Evolutionary conservation across 106 monocot genomes (phyloP).

Genomic region (Cymbidium sinense): DNA sequence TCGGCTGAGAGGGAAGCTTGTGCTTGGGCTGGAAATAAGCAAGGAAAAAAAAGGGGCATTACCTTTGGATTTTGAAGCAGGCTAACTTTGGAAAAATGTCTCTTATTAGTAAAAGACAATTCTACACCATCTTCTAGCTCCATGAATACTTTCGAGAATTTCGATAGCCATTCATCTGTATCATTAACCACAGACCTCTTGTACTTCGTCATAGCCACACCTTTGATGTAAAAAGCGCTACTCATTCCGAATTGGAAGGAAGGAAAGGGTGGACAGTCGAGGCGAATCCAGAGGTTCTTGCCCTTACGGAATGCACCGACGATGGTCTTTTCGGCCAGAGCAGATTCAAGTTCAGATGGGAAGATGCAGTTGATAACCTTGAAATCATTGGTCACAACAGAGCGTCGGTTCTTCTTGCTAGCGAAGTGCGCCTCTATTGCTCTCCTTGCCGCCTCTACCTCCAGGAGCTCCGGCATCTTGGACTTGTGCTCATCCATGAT

Average conservation of each 20-base stretch:
- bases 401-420: constrained; percentile 38
- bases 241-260: constrained; percentile 96
- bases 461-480: constrained; percentile 89
- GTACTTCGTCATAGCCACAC: constrained; percentile 75
- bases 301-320: constrained; percentile 79
- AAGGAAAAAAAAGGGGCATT: no score
- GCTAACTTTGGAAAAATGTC: constrained; percentile 89
- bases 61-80: constrained; percentile 86
- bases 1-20: no score
- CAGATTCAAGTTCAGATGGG: constrained; percentile 33
- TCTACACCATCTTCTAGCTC: constrained; percentile 93
- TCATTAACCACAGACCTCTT: constrained; percentile 61
- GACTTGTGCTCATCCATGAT: background rate
- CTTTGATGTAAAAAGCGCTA: constrained; percentile 83
- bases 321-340: constrained; percentile 59
- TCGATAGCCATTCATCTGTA: constrained; percentile 91
- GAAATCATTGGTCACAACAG: constrained; percentile 47
- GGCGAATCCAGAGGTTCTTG: constrained; percentile 88
- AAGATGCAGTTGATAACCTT: constrained; percentile 64
- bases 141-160: constrained; percentile 83
- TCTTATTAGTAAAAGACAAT: constrained; percentile 94
- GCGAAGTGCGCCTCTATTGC: constrained; percentile 61
- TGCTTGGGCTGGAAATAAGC: no score
- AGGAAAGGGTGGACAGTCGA: constrained; percentile 86
- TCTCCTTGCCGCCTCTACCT: constrained; percentile 85